Percentiles rank a stretch among this genome's conserved stretches.
Conservation (phyloP, 2,329 filamentous ascomycete genomes). For the Tolypocladium sp. region DNA sequence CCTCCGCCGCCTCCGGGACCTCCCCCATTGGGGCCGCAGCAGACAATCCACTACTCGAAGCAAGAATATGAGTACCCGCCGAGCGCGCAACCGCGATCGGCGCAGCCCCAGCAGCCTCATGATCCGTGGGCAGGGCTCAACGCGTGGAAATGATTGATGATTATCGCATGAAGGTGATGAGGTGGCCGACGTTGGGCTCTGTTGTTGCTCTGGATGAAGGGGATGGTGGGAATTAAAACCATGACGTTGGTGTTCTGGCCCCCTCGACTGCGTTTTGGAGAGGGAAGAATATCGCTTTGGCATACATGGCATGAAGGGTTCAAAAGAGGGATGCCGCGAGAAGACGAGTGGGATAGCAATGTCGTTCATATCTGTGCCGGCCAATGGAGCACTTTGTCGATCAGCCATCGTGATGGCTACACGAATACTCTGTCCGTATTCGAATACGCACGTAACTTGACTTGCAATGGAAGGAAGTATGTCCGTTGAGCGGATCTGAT, state of each 20-base stretch:
- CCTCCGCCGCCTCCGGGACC: conserved; percentile 56
- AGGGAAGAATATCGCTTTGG: not conserved
- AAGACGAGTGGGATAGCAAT: not conserved
- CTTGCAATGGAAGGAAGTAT: too few relatives aligned
- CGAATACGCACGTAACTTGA: too few relatives aligned
- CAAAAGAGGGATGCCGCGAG: not conserved
- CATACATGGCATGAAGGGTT: not conserved
- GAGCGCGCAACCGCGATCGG: conserved; percentile 18
- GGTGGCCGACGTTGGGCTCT: not conserved
- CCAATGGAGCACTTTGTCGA: too few relatives aligned
- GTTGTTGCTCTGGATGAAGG: not conserved
- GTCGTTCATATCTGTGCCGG: not conserved
- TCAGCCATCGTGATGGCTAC: too few relatives aligned
- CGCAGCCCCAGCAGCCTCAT: conserved; percentile 28
- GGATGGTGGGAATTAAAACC: too few relatives aligned
- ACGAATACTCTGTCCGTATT: too few relatives aligned
- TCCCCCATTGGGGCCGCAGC: conserved; percentile 52
- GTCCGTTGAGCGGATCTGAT: too few relatives aligned
- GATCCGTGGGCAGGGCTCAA: conserved; percentile 46
- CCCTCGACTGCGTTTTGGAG: not conserved
- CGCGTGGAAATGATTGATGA: conserved; percentile 37
- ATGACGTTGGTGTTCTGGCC: not conserved
- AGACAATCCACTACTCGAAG: conserved; percentile 47
- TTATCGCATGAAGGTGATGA: not conserved
- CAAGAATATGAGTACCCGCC: conserved; percentile 23